Evolutionary conservation across 768 basidiomycete species (phyloP), one percentile per base, ranked within the genome.

Genomic region (Leucogyrophana mollusca): DNA sequence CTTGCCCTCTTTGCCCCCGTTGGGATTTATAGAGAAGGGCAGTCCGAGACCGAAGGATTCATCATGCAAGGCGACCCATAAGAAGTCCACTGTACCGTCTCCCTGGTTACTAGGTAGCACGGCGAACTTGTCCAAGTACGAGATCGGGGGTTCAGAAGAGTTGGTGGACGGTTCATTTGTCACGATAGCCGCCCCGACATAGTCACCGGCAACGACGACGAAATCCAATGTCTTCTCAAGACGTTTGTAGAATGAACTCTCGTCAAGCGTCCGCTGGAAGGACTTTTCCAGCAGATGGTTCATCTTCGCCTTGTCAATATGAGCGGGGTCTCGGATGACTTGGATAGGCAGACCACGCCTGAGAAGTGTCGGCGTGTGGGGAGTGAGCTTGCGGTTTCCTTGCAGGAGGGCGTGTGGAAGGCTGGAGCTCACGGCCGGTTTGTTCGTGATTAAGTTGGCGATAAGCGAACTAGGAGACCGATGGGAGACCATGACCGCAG

Each of bases 101-200:
- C 96, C 96, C 67, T 99, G 96, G 60, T 97, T 84, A 49, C 76
- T 84, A 3, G 96, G 96, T 32, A 94, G 76, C 33, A 99, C 94
- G 13, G 94, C 95, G 64, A 99, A 99, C 70, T 99, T 99, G 76
- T 99, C 96, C 39, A 99, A 82, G 68, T 99, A 99, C 13, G 90
- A 85, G 50, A 95, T 82, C 5, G 85, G 78, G 17, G 61, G 47
- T 32, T 54, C 49, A 24, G 58, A 51, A 33, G 52, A 40, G 27
- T 55, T 66, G n/a, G 74, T 57, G 41, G 64, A 62, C 24, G 65
- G 56, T 48, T 83, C 79, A 49, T 77, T 74, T 25, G 96, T 99
- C 45, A 97, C 93, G 57, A 99, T 80, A 17, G 94, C 96, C 6
- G 92, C 93, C 21, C 94, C 96, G 7, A 83, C 83, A 66, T 97